Conservation (phyloP, 1,284 basidiomycete species). For the Cutaneotrichosporon cutaneum region DNA sequence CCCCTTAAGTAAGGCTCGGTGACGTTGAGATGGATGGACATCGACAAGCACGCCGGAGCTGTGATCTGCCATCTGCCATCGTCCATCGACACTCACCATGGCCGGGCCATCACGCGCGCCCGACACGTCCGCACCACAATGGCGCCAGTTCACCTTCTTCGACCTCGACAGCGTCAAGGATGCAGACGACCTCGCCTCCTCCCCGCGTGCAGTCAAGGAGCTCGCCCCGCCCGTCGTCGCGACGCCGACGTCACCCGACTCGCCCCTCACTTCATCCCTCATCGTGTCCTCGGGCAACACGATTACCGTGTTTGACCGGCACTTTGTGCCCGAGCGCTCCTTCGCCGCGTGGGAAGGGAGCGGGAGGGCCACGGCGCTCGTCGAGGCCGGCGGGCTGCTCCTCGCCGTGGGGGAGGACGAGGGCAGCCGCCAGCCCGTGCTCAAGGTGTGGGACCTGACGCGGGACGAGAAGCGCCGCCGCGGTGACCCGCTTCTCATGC, state of each 20-base stretch:
- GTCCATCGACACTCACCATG: slow-evolving; percentile 8
- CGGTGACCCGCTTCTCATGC: slow-evolving; percentile 64
- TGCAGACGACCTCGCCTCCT: slow-evolving; percentile 67
- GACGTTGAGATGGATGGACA: background rate
- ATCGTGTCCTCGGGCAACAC: slow-evolving; percentile 40
- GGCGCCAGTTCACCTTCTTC: slow-evolving; percentile 69
- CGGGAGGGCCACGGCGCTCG: slow-evolving; percentile 54
- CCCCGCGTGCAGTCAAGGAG: slow-evolving; percentile 68
- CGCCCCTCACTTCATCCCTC: slow-evolving; percentile 39
- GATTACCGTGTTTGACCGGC: slow-evolving; percentile 60
- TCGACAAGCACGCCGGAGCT: background rate
- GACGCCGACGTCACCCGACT: slow-evolving; percentile 37
- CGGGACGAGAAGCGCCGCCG: slow-evolving; percentile 71
- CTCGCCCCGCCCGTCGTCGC: slow-evolving; percentile 38
- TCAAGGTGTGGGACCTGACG: slow-evolving; percentile 86
- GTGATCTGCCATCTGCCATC: background rate
- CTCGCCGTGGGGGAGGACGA: slow-evolving; percentile 86
- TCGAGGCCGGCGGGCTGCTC: slow-evolving; percentile 71
- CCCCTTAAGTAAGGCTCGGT: background rate
- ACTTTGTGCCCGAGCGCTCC: slow-evolving; percentile 68
- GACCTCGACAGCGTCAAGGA: slow-evolving; percentile 68
- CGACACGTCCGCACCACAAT: slow-evolving; percentile 50
- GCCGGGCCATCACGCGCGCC: slow-evolving; percentile 21
- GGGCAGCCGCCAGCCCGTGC: slow-evolving; percentile 65
- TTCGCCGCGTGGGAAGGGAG: slow-evolving; percentile 74